A percentile compares a stretch with the other conserved stretches of the same genome.
phyloP scores from a whole-genome alignment of 768 basidiomycete genomes.

The Gloeopeniophorella convolvens region DNA sequence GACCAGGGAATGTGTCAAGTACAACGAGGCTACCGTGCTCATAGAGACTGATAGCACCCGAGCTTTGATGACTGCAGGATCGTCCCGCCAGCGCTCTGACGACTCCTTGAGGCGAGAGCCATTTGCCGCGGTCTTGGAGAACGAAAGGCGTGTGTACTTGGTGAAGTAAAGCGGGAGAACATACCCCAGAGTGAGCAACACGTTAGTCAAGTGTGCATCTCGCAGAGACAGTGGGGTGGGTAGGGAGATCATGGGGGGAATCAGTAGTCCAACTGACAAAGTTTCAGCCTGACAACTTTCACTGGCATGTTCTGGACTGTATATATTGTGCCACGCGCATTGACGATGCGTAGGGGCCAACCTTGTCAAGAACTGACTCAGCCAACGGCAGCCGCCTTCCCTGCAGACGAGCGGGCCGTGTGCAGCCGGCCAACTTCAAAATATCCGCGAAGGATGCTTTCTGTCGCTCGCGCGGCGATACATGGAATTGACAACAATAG shows the following conservation, averaged over 20 bases:
- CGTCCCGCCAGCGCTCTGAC: constrained; percentile 64
- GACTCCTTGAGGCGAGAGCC: constrained; percentile 27
- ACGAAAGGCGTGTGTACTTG: constrained; percentile 54
- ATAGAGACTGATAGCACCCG: constrained; percentile 61
- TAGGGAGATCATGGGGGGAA: constrained; percentile 14
- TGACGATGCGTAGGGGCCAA: no score
- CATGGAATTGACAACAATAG: no score
- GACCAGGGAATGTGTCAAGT: constrained; percentile 41
- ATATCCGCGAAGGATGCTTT: no score
- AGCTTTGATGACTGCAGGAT: constrained; percentile 79
- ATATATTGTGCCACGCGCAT: no score
- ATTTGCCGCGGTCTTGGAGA: constrained; percentile 29
- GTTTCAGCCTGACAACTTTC: no score
- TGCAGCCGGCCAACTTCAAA: no score
- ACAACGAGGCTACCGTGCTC: constrained; percentile 55
- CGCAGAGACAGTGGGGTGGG: constrained; percentile 22
- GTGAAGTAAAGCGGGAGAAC: constrained; percentile 81
- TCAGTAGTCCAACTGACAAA: no score
- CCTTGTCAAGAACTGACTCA: no score
- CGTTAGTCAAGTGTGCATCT: constrained; percentile 47
- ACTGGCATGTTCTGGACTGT: no score
- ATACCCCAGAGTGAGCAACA: constrained; percentile 57
- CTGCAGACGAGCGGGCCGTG: no score
- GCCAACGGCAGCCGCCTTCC: no score
- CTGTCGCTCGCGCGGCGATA: no score